Conservation (phyloP, 257 asterid species). For the Prunella vulgaris region DNA sequence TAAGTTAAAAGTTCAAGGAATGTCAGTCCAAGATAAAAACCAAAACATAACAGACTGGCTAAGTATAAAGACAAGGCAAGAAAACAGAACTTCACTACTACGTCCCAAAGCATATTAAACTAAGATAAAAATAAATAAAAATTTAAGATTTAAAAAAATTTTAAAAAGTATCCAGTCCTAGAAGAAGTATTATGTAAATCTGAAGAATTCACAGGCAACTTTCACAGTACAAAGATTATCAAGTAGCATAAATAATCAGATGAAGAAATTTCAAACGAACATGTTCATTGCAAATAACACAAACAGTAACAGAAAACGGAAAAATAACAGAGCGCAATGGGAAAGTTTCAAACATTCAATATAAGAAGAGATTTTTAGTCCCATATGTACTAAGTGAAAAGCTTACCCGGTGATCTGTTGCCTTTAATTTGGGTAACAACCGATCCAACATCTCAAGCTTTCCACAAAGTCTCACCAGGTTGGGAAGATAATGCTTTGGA, state of each 20-base stretch:
- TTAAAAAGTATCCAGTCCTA: not conserved
- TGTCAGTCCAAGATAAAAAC: not conserved
- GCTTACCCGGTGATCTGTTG: conserved; percentile 95
- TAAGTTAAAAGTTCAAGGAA: not conserved
- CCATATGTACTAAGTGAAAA: conserved; percentile 10
- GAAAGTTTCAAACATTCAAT: conserved; percentile 12
- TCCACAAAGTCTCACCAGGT: conserved; percentile 85
- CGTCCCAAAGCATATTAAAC: conserved; percentile 2
- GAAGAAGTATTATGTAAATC: not conserved
- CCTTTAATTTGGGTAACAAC: conserved; percentile 88
- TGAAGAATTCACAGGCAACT: not conserved
- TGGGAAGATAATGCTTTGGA: conserved; percentile 92
- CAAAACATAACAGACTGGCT: not conserved
- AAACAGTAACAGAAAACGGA: conserved; percentile 8
- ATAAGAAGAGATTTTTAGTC: conserved; percentile 4
- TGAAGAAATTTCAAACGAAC: conserved; percentile 5
- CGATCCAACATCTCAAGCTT: conserved; percentile 99
- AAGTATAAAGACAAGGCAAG: not conserved
- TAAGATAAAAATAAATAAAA: not conserved
- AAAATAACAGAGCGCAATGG: not conserved
- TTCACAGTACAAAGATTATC: conserved; percentile 4
- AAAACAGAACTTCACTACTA: not conserved
- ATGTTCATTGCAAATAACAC: not conserved
- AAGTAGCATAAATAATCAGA: not conserved
- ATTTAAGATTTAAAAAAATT: too few relatives aligned